A percentile compares a stretch with the other conserved stretches of the same genome.
Evolutionary conservation across 2,329 filamentous ascomycete species (phyloP).

Genomic region (Tolypocladium tropicale): DNA sequence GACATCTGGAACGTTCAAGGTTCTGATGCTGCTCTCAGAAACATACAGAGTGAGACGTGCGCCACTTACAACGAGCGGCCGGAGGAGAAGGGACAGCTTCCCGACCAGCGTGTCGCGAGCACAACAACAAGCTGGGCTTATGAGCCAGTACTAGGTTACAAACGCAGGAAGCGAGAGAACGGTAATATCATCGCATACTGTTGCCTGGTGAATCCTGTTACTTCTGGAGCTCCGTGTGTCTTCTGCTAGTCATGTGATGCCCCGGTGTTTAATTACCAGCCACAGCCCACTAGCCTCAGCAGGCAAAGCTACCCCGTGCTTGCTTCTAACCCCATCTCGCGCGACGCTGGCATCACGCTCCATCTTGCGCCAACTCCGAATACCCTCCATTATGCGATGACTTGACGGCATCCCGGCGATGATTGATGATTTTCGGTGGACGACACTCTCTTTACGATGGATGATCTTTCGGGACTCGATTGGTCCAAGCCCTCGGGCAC

Average conservation of each 20-base stretch:
- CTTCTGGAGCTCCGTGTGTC: too few relatives aligned
- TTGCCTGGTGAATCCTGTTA: too few relatives aligned
- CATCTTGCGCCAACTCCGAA: neutral
- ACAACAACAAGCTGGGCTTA: too few relatives aligned
- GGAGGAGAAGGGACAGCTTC: too few relatives aligned
- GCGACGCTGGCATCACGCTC: neutral
- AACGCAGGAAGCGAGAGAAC: neutral
- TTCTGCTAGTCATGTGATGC: neutral
- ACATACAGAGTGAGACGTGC: too few relatives aligned
- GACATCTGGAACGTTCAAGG: too few relatives aligned
- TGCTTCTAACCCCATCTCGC: neutral
- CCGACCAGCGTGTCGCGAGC: too few relatives aligned
- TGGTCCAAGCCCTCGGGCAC: conserved; percentile 37
- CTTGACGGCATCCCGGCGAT: conserved; percentile 12
- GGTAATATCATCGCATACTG: neutral
- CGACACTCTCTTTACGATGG: conserved; percentile 33
- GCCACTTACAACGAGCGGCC: too few relatives aligned
- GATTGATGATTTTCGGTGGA: conserved; percentile 13
- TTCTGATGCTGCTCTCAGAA: too few relatives aligned
- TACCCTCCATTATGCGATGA: conserved; percentile 7
- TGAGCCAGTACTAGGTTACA: neutral
- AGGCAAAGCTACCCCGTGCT: neutral
- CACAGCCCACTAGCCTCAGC: neutral
- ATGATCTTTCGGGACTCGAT: conserved; percentile 51
- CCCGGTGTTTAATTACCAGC: neutral